These are phyloP conservation scores for Dipsacomyces acuminosporus DNA, from an alignment of 371 early-diverging fungal species.

Conservation along the genomic window DNA sequence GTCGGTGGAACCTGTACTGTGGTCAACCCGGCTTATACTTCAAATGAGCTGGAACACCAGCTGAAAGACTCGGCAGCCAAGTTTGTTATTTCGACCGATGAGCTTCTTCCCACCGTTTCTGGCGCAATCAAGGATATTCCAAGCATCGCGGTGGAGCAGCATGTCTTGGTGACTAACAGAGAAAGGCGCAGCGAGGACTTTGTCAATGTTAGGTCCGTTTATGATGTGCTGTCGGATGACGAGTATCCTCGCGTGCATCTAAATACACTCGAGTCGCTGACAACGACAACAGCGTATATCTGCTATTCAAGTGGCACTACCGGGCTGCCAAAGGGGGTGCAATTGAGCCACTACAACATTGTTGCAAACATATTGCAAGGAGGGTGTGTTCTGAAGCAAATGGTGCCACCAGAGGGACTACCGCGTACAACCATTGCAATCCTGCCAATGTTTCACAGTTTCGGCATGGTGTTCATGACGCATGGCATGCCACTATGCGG, in stretches of 20 bases:
- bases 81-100: constrained; percentile 12
- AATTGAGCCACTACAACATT: constrained; percentile 76
- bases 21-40: constrained; percentile 71
- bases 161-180: neutral
- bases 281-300: constrained; percentile 57
- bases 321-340: constrained; percentile 67
- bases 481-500: constrained; percentile 3
- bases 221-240: neutral
- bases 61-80: constrained; percentile 28
- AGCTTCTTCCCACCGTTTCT: neutral
- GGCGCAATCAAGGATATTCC: constrained; percentile 6
- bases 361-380: constrained; percentile 54
- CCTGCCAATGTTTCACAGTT: constrained; percentile 73
- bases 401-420: constrained; percentile 24
- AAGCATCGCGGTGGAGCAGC: neutral
- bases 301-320: constrained; percentile 83
- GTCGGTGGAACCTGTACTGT: constrained; percentile 61
- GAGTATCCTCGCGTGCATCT: constrained; percentile 6
- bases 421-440: constrained; percentile 53
- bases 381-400: constrained; percentile 33
- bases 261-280: constrained; percentile 36
- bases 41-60: constrained; percentile 59
- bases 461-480: constrained; percentile 48
- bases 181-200: neutral
- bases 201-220: constrained; percentile 7